Percentiles rank a stretch among this genome's conserved stretches.
Evolutionary conservation across 179 eudicot genomes (phyloP).

Genomic region (Nepenthes alata): DNA sequence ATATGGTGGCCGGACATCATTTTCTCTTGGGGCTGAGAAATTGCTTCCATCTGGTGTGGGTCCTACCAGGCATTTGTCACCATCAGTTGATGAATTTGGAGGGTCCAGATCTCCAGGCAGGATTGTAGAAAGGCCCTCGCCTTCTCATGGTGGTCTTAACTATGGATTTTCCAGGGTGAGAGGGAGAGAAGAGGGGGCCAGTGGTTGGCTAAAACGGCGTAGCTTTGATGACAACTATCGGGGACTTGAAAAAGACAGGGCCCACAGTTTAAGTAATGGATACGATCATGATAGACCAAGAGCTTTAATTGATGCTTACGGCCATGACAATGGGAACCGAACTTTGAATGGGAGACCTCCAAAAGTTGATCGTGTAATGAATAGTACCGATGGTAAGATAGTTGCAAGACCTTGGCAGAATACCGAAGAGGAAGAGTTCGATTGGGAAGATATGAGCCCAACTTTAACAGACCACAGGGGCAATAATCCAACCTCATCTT

Average conservation of each 20-base stretch:
- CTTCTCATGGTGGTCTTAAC: constrained; percentile 30
- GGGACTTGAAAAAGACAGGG: background rate
- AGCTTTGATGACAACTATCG: constrained; percentile 21
- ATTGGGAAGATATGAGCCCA: constrained; percentile 88
- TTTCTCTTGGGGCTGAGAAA: constrained; percentile 32
- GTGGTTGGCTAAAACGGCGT: constrained; percentile 34
- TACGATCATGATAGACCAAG: constrained; percentile 62
- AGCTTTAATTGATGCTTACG: constrained; percentile 95
- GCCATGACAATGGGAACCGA: constrained; percentile 55
- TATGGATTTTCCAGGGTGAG: constrained; percentile 30
- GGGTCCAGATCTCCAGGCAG: constrained; percentile 42
- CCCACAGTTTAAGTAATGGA: constrained; percentile 25
- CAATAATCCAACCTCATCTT: constrained; percentile 21
- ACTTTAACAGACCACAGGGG: constrained; percentile 32
- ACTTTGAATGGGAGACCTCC: constrained; percentile 25
- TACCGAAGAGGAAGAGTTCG: constrained; percentile 90
- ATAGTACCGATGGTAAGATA: constrained; percentile 27
- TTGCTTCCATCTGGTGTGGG: constrained; percentile 26
- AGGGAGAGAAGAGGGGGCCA: constrained; percentile 38
- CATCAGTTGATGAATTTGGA: constrained; percentile 40
- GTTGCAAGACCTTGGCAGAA: constrained; percentile 57
- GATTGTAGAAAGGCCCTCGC: constrained; percentile 32
- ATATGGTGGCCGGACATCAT: constrained; percentile 31
- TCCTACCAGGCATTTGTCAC: constrained; percentile 46
- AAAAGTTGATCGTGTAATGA: constrained; percentile 16